These are phyloP conservation scores for Fusarium sp. DNA, from an alignment of 2,329 filamentous ascomycete genomes.

Conservation along the genomic window DNA sequence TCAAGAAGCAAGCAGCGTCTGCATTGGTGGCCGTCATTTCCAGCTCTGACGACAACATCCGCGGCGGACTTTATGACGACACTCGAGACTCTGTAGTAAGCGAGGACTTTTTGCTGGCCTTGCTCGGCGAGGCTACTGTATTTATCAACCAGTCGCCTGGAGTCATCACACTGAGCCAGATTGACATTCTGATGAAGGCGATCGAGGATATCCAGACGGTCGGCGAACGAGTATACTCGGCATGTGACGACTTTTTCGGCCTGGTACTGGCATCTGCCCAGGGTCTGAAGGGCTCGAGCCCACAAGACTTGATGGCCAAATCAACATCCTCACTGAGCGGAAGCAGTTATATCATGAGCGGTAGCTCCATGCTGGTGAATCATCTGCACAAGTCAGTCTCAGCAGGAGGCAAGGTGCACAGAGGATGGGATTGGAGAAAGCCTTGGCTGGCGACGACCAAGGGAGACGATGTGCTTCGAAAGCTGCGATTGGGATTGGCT, in stretches of 20 bases:
- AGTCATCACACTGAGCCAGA: constrained; percentile 76
- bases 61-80: constrained; percentile 88
- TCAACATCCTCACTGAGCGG: constrained; percentile 68
- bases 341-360: constrained; percentile 76
- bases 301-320: constrained; percentile 72
- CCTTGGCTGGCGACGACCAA: constrained; percentile 77
- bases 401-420: constrained; percentile 64
- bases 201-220: constrained; percentile 85
- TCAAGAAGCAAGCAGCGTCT: constrained; percentile 76
- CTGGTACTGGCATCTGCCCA: constrained; percentile 79
- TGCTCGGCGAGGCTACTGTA: constrained; percentile 85
- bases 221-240: constrained; percentile 75
- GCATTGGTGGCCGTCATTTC: constrained; percentile 86
- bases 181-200: constrained; percentile 80
- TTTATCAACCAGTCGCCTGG: constrained; percentile 72
- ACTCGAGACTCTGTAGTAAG: constrained; percentile 85
- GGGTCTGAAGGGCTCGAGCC: constrained; percentile 71
- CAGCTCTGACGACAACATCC: constrained; percentile 90
- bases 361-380: constrained; percentile 77
- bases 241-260: constrained; percentile 82
- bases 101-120: constrained; percentile 85
- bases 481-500: constrained; percentile 79
- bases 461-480: constrained; percentile 77
- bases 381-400: constrained; percentile 71
- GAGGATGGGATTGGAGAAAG: constrained; percentile 82